Evolutionary conservation across 805 yeast genomes (phyloP), one percentile per base, ranked within the genome.

Genomic region (Metschnikowia similis): DNA sequence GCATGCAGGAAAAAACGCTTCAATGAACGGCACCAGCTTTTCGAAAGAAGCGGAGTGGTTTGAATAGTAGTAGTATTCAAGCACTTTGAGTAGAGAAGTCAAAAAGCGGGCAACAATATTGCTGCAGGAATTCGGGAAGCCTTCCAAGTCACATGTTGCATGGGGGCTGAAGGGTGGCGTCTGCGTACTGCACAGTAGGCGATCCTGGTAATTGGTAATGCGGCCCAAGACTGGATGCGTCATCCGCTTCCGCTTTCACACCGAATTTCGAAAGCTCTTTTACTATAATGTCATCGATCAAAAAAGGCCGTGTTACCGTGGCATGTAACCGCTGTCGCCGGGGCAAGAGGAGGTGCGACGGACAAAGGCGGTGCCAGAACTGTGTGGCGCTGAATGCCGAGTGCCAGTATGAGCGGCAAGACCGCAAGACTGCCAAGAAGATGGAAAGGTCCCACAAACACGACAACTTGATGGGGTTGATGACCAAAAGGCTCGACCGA

Each of bases 251-350:
- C 21, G 21, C 21, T 4, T 21, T 21, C 21, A 21, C 21, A 5
- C 21, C 21, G 21, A 21, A 21, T 21, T 4, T 21, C 21, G 21
- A 1, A 21, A 21, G 21, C 4, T 21, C 21, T 21, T 21, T 21
- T 21, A 4, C 4, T 21, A 21, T 21, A 1, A 32, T 41, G 37
- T 9, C 37, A 29, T 10, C 9, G 14, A n/a, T 6, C 9, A 35
- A 27, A 8, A 49, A 48, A 28, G 44, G 48, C 32, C 46, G 61
- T 1, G 55, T 51, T 28, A 29, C 53, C 11, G 56, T 50, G 28
- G 61, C 61, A 0, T 56, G 61, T 37, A 50, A 45, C 40, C 45
- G 38, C 1, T 57, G 61, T 37, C 55, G 61, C 10, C 48, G 49
- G 36, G 53, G 51, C 38, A 57, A 57, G 40, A 56, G 54, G 34